A percentile compares a stretch with the other conserved stretches of the same genome.
These are phyloP conservation scores for Heliamphora exappendiculata DNA, from an alignment of 148 eudicot genomes.

Conservation along the genomic window DNA sequence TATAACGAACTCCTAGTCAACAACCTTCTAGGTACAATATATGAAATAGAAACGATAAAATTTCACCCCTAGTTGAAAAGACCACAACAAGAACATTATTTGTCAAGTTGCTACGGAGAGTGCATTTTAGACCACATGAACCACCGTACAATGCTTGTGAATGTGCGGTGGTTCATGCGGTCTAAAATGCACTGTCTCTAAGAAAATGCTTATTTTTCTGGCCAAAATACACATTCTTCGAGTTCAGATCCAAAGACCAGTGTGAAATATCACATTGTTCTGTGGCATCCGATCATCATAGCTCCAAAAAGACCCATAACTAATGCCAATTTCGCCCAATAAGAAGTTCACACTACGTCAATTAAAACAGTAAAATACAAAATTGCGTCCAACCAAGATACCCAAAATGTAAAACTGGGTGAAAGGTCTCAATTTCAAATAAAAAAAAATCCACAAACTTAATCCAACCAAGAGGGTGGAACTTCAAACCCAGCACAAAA, in stretches of 20 bases:
- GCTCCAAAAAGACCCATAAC: neutral
- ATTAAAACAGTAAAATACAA: neutral
- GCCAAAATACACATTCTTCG: neutral
- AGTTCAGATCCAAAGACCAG: neutral
- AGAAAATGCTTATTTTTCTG: too few relatives aligned
- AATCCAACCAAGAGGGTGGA: neutral
- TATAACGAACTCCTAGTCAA: neutral
- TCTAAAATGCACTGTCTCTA: too few relatives aligned
- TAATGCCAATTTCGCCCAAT: neutral
- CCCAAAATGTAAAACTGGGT: neutral
- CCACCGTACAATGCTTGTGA: too few relatives aligned
- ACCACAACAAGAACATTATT: neutral
- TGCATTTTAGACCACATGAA: neutral
- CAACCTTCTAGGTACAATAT: neutral
- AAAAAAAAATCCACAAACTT: neutral
- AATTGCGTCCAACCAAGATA: neutral
- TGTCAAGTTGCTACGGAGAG: neutral
- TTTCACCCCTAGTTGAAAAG: neutral
- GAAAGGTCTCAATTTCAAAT: neutral
- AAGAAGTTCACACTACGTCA: neutral
- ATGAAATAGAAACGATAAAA: neutral
- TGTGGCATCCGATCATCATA: neutral
- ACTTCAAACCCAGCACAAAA: neutral
- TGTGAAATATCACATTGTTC: neutral
- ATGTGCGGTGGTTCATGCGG: too few relatives aligned